Base-by-base conservation (phyloP, 2,329 filamentous ascomycete genomes). In the Fusarium sp. region DNA sequence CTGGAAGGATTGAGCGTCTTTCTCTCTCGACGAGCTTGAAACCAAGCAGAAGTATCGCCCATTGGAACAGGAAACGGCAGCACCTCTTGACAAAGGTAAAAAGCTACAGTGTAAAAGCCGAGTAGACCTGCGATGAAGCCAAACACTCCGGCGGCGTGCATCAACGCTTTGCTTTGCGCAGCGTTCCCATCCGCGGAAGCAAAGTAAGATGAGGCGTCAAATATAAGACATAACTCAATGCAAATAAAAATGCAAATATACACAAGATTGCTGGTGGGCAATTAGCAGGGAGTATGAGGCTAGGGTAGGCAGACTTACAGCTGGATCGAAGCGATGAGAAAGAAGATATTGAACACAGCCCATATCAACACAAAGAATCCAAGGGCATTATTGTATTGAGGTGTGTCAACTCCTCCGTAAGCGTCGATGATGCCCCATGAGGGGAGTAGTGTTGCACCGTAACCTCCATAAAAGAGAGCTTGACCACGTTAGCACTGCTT, bases 281-380 rank as follows among this genome's bases (percentile, higher is more conserved):
- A 38, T 75, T 44, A 73, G 70, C n/a, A 41, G 20, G 5, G 5
- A 14, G 26, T 24, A 26, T 28, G 24, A 28, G 3, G 22, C 7
- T 12, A 5, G 6, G 26, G 10, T 14, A 28, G 6, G 4, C 41
- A 17, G 13, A 63, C 75, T 59, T 59, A 74, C 76, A 75, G 63
- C 26, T 72, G 63, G 15, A 75, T 47, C 3, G 71, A 74, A 14
- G 72, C 75, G 56, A 79, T 74, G 22, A 79, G 69, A 62, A 79
- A 79, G 48, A 79, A 79, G 6, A 75, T 38, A n/a, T 79, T 77
- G n/a, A 79, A 66, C 3, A 79, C 77, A 15, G 66, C 76, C 77
- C 74, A 79, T n/a, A 79, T 54, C 14, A 79, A 47, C 18, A 78
- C 59, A n/a, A 77, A 80, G 48, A 79, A 78, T 1, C 76, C 78